Base-by-base conservation (phyloP, 306 rosid species). In the Cicer bijugum region DNA sequence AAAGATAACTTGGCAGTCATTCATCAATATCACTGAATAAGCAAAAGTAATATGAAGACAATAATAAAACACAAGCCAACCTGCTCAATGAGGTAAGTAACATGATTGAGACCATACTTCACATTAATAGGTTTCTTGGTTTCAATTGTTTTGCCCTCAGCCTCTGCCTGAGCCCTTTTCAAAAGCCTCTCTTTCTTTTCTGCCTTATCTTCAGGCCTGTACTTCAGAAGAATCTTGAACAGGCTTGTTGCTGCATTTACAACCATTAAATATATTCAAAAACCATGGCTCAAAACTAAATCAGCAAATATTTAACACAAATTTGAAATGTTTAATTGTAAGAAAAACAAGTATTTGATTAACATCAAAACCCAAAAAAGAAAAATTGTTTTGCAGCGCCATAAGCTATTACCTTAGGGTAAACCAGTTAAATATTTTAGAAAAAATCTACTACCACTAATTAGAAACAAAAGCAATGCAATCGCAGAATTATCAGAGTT, bases 101-200 rank as follows among this genome's bases (percentile, higher is more conserved):
- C 91, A 16, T 88, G 97, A 72, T 91, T 91, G 61, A 91, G 96
- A 52, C 96, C 96, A 81, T 89, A 91, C 39, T 91, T 91, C 60
- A 89, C 89, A 40, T 80, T 78, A 44, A 91, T 84, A 0, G 97
- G 90, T 71, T 91, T 89, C 83, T 91, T 88, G 3, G 90, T 84
- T 38, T 91, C 96, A 0, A 59, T 20, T 2, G 92, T 51, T 69
- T 87, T 91, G 0, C 92, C 92, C 33, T 89, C 91, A 15, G 90
- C 58, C 76, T 91, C 97, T 0, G 88, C 89, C 78, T 89, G 90
- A 0, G 92, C 97, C 61, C 92, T 85, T 50, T 88, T 91, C 82
- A 87, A 46, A 4, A 89, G 89, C 8, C 96, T 75, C 33, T 89
- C 97, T 74, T 81, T 91, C 85, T 91, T 91, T 8, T 83, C 96